Evolutionary conservation across 108 stramenopile genomes (phyloP).

Genomic region (Seminavis robusta): DNA sequence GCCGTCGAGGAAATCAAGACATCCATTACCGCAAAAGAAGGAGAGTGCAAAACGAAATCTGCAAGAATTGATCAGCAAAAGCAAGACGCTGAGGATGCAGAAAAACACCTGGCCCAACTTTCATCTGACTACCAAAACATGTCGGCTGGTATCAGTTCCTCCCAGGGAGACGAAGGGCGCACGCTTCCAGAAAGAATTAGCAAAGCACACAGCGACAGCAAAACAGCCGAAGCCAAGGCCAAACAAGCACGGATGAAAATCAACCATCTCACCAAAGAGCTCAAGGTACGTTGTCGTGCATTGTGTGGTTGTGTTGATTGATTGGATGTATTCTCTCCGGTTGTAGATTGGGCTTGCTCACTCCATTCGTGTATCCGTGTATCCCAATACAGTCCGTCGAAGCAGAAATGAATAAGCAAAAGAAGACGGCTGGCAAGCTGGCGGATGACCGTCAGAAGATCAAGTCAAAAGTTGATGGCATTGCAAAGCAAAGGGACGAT

Average conservation of each 20-base stretch:
- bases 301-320: conserved; percentile 6
- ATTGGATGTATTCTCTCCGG: background rate
- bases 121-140: conserved; percentile 80
- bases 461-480: conserved; percentile 39
- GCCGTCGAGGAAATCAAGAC: conserved; percentile 55
- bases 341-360: no score
- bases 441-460: conserved; percentile 53
- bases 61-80: conserved; percentile 48
- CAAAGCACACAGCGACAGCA: conserved; percentile 82
- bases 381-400: conserved; percentile 59
- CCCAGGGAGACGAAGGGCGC: conserved; percentile 74
- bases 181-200: conserved; percentile 85
- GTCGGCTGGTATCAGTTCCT: conserved; percentile 80
- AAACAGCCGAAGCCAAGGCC: conserved; percentile 83
- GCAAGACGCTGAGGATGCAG: conserved; percentile 59
- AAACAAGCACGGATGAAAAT: conserved; percentile 92
- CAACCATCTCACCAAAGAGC: conserved; percentile 72
- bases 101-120: conserved; percentile 49
- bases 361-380: background rate
- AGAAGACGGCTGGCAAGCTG: conserved; percentile 63
- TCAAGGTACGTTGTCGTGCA: conserved; percentile 50
- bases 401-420: conserved; percentile 81
- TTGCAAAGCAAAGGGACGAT: conserved; percentile 31
- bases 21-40: conserved; percentile 51
- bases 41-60: conserved; percentile 40